Base-by-base conservation (phyloP, 306 rosid genomes). In the Hippophae rhamnoides region DNA sequence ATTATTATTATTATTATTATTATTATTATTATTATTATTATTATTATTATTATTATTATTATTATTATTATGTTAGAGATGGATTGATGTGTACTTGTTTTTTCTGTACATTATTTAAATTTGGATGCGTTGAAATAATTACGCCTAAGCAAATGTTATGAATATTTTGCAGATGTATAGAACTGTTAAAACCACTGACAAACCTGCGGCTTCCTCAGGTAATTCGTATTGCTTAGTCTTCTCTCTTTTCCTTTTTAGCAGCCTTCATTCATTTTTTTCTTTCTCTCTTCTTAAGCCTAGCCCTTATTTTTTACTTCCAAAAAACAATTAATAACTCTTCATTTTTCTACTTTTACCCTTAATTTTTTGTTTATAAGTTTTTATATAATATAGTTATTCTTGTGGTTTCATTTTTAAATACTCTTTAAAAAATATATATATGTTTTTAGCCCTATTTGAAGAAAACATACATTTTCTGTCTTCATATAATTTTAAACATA, bases 171-270 rank as follows among this genome's bases (percentile, higher is more conserved):
- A 89, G 97, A 89, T 89, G 97, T 89, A 89, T 78, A 77, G 97
- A 61, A 89, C 97, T 71, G 95, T 89, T 68, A 89, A 86, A 79
- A 86, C 95, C 55, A 86, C 97, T 76, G 95, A 84, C 89, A 89
- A 82, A 52, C 89, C 97, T 74, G 86, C 90, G 8, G 90, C 90
- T 66, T 89, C 95, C 56, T 84, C 97, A 75, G 97, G 97, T 89
- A 86, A 86, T 86, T 86, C 83, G 66, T 57, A 74, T 72, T 82
- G 84, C 64, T 82, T 62, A 74, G 52, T 52, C 74, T 55, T 70
- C 41, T 46, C 40, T 54, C 69, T 44, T 31, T 31, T 51, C 38
- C 13, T 42, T 47, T 50, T 67, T 47, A 60, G 45, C 76, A 72
- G 60, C 74, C 54, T 65, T 72, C 38, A 56, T 54, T 65, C 45